Base-by-base conservation (phyloP, 108 stramenopile species). In the Skeletonema marinoi region DNA sequence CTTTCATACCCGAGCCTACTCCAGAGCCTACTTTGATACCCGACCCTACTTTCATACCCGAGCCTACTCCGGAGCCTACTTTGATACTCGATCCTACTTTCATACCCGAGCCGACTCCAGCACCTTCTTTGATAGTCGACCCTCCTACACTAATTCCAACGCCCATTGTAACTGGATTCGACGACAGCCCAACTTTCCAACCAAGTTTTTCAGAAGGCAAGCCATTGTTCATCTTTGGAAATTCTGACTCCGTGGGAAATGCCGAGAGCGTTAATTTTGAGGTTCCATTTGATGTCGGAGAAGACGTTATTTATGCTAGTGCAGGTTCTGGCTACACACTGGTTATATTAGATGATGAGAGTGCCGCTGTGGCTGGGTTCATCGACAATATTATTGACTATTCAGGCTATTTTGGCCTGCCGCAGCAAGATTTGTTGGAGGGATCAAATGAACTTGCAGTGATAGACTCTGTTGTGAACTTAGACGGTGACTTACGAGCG, bases 251-350 rank as follows among this genome's bases (percentile, higher is more conserved):
- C 9, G 54, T 56, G 29, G 54, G 54, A 7, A 56, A 56, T 56
- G 1, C 54, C 5, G 54, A 29, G 6, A 6, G 2, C 7, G 4
- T 29, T 56, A 25, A 56, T 29, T 56, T 29, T 9, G 54, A 56
- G 6, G 54, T 25, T 11, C 63, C 63, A 2, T 64, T 64, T 35
- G 38, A 19, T 64, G 63, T 64, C 2, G 63, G 38, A 35, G 63
- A 64, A 39, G 63, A 64, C 21, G 63, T 39, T 2, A 17, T 64
- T 17, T 39, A 12, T 64, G 63, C 63, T 39, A 25, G 21, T 35
- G 74, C 74, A 3, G 74, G 74, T 12, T 32, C 65, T 39, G 25
- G 32, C 7, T 75, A 75, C 74, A 75, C 66, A 16, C 66, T 75
- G 4, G 46, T 46, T 6, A 14, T 75, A 31, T 32, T 65, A 8